Evolutionary conservation across 169 alveolate genomes (phyloP), one percentile per base, ranked within the genome.

Genomic region (Perkinsus olseni): DNA sequence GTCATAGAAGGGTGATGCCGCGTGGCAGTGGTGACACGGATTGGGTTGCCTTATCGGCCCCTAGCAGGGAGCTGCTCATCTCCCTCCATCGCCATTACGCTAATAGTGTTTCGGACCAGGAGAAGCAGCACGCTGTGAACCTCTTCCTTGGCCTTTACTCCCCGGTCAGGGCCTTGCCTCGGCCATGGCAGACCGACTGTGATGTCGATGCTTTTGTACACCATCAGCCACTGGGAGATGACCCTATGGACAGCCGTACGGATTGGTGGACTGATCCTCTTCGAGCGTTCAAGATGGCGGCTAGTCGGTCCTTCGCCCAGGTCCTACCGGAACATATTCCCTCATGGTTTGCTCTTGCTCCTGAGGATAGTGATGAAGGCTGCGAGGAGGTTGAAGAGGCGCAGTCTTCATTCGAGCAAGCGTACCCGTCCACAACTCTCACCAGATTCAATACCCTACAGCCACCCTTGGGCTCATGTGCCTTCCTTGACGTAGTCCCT

Each of bases 1-100:
- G 82, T 24, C 1, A 62, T 28, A 3, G 11, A 40, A 3, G 50
- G 31, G 31, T 28, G 82, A 45, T 17, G 24, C 24, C 6, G 17
- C 24, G 62, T 6, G 82, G 31, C 28, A 8, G 34, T 62, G 36
- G 36, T 62, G 50, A 40, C 11, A 13, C 82, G 36, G 82, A 62
- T 62, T 62, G 82, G 82, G 31, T 24, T 13, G 34, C 36, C 28
- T 28, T 28, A 24, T 8, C 82, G 17, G 34, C 82, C 28, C 82
- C 36, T 24, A 62, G 82, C 17, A 51, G 38, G 39, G 62, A 93
- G 28, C 39, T 93, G 8, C 62, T 90, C 38, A 62, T 62, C 39
- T 74, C 95, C n/a, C 74, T 74, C n/a, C 74, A 93, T 74, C 92
- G 95, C 82, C 95, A 93, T 91, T 91, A 38, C 24, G 95, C 95